These are phyloP conservation scores for Centrapalus pauciflorus DNA, from an alignment of 129 eudicot species.

Conservation along the genomic window DNA sequence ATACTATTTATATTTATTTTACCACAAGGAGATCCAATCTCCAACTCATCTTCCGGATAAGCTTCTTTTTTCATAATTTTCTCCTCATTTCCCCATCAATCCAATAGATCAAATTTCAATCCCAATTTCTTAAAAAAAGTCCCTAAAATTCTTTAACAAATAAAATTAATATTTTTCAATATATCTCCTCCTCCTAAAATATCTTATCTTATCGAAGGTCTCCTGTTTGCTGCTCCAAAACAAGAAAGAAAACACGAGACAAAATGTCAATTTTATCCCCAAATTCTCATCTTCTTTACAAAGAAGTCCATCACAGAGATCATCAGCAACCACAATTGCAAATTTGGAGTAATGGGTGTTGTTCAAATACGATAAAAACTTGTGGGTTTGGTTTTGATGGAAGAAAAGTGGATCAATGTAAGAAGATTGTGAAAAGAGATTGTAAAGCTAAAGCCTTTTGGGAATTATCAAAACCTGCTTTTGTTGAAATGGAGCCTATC, in stretches of 20 bases:
- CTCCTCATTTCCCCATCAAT: neutral
- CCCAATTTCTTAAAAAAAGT: neutral
- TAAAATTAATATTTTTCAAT: neutral
- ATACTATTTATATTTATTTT: too few relatives aligned
- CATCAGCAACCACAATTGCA: constrained; percentile 38
- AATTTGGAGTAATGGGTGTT: constrained; percentile 34
- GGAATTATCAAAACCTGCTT: constrained; percentile 55
- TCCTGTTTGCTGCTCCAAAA: neutral
- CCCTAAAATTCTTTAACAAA: neutral
- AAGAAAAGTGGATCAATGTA: constrained; percentile 34
- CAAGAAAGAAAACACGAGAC: constrained; percentile 14
- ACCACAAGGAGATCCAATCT: constrained; percentile 17
- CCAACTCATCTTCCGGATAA: constrained; percentile 54
- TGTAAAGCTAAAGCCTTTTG: constrained; percentile 50
- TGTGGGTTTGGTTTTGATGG: constrained; percentile 49
- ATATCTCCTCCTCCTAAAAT: constrained; percentile 21
- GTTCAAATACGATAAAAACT: constrained; percentile 30
- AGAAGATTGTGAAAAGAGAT: constrained; percentile 41
- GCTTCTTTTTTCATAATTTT: constrained; percentile 15
- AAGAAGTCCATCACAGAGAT: constrained; percentile 46
- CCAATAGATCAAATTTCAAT: neutral
- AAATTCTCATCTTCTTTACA: constrained; percentile 61
- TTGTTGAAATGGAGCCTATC: constrained; percentile 65
- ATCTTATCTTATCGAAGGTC: constrained; percentile 36
- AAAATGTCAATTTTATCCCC: constrained; percentile 74